Base-by-base conservation (phyloP, 768 basidiomycete genomes). In the Tylopilus vinaceipallidus region DNA sequence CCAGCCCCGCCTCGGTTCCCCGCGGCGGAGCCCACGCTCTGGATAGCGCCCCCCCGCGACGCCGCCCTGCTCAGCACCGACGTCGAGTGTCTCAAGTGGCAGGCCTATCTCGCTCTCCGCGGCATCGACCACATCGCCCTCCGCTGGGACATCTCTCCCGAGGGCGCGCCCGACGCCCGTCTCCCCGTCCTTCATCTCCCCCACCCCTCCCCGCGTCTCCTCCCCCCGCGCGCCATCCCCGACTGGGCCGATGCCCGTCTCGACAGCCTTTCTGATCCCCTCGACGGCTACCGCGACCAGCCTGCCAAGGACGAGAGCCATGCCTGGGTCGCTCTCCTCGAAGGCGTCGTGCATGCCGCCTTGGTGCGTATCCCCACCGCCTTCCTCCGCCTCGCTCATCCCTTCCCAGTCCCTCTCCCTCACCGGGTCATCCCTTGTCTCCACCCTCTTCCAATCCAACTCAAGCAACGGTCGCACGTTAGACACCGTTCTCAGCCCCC, bases 81-180 rank as follows among this genome's bases (percentile, higher is more conserved):
- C 68, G 83, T 91, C 57, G 88, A 91, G 58, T 92, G 90, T 64
- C 79, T 93, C 62, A 91, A 90, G 69, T 92, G 90, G 90, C 91
- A 93, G 66, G 88, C 91, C 0, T 91, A 86, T 58, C 22, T 80
- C 86, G 41, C 83, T 6, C 70, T 81, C 8, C 72, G 86, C 49
- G 82, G 80, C 8, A 61, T 87, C 51, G 62, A 58, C 17, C 54
- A 65, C 57, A 67, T 88, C 47, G 69, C 66, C 19, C 64, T 91
- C 13, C 80, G 87, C 37, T 86, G 80, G 71, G 86, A 91, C 66
- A 73, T 93, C 24, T 64, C 78, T 14, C 73, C 80, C 20, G 82
- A 87, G 45, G 91, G 91, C 29, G 85, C 81, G 6, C 67, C 88
- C 33, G 86, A 81, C 49, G 76, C 75, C 3, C 75, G 82, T 16